Evolutionary conservation across 2,329 filamentous ascomycete species (phyloP).

Genomic region (Fusarium sp.): DNA sequence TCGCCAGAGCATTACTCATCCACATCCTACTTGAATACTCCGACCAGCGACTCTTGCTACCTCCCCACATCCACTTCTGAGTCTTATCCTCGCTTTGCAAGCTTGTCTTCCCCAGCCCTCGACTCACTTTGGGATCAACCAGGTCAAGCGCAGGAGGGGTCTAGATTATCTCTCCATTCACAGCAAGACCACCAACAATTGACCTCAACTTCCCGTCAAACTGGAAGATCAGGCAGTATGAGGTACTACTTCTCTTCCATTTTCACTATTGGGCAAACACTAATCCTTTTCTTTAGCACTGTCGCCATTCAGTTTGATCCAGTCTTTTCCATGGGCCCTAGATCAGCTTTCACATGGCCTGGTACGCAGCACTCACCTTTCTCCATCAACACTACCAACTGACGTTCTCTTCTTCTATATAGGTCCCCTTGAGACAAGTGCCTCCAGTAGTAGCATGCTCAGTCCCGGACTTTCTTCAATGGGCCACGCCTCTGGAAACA

Average conservation of each 20-base stretch:
- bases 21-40: constrained; percentile 42
- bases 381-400: constrained; percentile 2
- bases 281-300: constrained; percentile 51
- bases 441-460: constrained; percentile 54
- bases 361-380: constrained; percentile 51
- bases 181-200: constrained; percentile 37
- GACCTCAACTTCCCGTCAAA: constrained; percentile 22
- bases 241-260: constrained; percentile 34
- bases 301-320: constrained; percentile 66
- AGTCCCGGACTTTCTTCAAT: constrained; percentile 63
- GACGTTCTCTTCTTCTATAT: not conserved
- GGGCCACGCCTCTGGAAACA: constrained; percentile 62
- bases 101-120: constrained; percentile 38
- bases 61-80: constrained; percentile 45
- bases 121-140: constrained; percentile 45
- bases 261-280: not conserved
- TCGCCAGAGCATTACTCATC: constrained; percentile 46
- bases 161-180: constrained; percentile 36
- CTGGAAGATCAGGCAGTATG: constrained; percentile 40
- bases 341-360: constrained; percentile 66
- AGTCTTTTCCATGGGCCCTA: constrained; percentile 64
- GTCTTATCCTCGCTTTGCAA: constrained; percentile 46
- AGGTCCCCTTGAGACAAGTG: constrained; percentile 55
- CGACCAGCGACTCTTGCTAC: constrained; percentile 44
- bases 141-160: constrained; percentile 37